Conservation (phyloP, 2,329 filamentous ascomycete genomes). For the Fusarium chaquense region DNA sequence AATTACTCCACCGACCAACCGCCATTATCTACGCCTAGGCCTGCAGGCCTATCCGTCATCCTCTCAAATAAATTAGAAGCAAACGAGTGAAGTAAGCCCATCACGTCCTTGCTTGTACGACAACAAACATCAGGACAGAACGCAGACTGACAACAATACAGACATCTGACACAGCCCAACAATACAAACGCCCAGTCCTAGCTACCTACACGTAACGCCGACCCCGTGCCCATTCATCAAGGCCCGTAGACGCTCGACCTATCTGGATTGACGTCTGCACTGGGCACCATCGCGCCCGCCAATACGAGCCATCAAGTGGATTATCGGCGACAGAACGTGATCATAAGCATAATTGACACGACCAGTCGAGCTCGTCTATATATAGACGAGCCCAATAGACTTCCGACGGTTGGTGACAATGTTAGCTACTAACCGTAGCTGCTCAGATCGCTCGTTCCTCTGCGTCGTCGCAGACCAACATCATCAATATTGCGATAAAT, state of each 20-base stretch:
- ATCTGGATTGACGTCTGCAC: background rate
- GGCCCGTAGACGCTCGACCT: background rate
- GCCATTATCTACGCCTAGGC: background rate
- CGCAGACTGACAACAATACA: background rate
- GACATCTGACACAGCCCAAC: background rate
- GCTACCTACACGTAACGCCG: background rate
- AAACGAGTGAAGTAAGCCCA: background rate
- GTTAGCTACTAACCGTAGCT: background rate
- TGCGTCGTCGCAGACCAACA: background rate
- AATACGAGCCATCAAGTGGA: background rate
- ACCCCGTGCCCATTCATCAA: background rate
- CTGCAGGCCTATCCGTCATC: background rate
- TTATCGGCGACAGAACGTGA: background rate
- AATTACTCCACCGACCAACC: fast-evolving
- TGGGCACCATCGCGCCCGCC: too few species aligned
- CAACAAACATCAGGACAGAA: background rate
- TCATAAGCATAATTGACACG: too few species aligned
- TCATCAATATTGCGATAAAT: background rate
- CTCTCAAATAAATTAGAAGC: background rate
- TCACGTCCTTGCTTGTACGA: background rate
- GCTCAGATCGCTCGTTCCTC: background rate
- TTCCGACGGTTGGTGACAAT: constrained; percentile 2
- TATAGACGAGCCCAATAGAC: background rate
- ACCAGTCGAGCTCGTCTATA: background rate
- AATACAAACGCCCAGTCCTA: background rate